Evolutionary conservation across 371 early-diverging fungal genomes (phyloP).

Genomic region (Mortierella sp.): DNA sequence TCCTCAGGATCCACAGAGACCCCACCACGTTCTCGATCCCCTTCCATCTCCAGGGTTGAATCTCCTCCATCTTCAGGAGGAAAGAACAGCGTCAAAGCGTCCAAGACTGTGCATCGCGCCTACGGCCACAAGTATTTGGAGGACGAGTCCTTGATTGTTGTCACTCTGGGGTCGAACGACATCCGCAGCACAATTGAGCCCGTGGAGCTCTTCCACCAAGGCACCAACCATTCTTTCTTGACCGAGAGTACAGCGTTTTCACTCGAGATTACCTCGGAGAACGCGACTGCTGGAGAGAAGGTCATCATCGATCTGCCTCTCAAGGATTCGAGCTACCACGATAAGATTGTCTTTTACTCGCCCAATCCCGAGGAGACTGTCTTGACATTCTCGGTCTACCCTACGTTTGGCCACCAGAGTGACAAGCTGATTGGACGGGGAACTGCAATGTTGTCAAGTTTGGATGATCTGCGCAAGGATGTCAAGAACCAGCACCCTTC

Average conservation of each 20-base stretch:
- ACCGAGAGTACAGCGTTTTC: constrained; percentile 66
- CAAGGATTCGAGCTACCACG: constrained; percentile 62
- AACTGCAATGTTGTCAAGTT: constrained; percentile 67
- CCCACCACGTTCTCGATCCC: constrained; percentile 8
- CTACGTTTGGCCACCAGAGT: constrained; percentile 68
- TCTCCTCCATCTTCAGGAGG: constrained; percentile 51
- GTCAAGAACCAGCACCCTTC: constrained; percentile 34
- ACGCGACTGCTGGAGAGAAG: constrained; percentile 71
- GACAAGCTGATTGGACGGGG: constrained; percentile 72
- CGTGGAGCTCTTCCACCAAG: constrained; percentile 58
- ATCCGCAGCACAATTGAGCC: constrained; percentile 63
- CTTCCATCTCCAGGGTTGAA: constrained; percentile 19
- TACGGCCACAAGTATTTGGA: constrained; percentile 81
- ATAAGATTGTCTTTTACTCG: constrained; percentile 74
- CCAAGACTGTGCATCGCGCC: constrained; percentile 61
- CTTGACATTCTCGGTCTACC: constrained; percentile 75
- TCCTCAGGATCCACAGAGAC: constrained; percentile 17
- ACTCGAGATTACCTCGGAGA: constrained; percentile 71
- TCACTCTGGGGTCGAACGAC: constrained; percentile 81
- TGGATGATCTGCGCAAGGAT: constrained; percentile 55
- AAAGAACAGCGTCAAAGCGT: constrained; percentile 30
- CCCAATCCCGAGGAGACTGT: constrained; percentile 68
- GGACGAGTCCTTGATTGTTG: constrained; percentile 73
- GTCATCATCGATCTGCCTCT: constrained; percentile 75
- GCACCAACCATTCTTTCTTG: constrained; percentile 50